Conservation (phyloP, 2,329 filamentous ascomycete genomes). For the Fusarium dlaminii region DNA sequence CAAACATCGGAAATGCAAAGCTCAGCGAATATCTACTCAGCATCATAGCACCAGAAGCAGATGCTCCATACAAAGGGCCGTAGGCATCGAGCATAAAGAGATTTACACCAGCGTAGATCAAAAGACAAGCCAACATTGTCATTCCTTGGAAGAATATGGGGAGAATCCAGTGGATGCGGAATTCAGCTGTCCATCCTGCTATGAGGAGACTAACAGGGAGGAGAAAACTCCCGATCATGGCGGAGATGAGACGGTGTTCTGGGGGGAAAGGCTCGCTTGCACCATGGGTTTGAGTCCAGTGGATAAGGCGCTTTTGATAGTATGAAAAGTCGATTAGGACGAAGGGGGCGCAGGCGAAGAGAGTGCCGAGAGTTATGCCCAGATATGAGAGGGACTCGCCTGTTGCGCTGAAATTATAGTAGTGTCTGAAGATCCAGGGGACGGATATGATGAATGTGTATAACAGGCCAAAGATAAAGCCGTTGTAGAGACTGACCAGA, state of each 20-base stretch:
- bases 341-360: conserved; percentile 11
- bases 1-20: conserved; percentile 23
- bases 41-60: conserved; percentile 26
- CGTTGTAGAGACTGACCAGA: conserved; percentile 24
- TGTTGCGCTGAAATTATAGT: conserved; percentile 1
- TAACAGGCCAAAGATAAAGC: conserved; percentile 24
- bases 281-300: not conserved
- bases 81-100: conserved; percentile 29
- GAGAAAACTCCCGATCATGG: conserved; percentile 23
- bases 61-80: conserved; percentile 16
- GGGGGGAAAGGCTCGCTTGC: not conserved
- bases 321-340: conserved; percentile 24
- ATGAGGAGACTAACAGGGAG: conserved; percentile 7
- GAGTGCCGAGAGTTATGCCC: conserved; percentile 19
- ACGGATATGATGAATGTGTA: conserved; percentile 30
- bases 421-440: conserved; percentile 21
- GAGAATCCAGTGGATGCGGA: conserved; percentile 1
- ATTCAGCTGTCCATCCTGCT: conserved; percentile 26
- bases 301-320: conserved; percentile 16
- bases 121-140: conserved; percentile 7
- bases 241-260: conserved; percentile 19
- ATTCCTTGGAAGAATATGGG: conserved; percentile 18
- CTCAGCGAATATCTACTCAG: conserved; percentile 19
- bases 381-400: conserved; percentile 19
- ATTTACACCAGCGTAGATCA: conserved; percentile 20